phyloP scores from a whole-genome alignment of 164 flowering plant species.

The Euptelea pleiosperma region DNA sequence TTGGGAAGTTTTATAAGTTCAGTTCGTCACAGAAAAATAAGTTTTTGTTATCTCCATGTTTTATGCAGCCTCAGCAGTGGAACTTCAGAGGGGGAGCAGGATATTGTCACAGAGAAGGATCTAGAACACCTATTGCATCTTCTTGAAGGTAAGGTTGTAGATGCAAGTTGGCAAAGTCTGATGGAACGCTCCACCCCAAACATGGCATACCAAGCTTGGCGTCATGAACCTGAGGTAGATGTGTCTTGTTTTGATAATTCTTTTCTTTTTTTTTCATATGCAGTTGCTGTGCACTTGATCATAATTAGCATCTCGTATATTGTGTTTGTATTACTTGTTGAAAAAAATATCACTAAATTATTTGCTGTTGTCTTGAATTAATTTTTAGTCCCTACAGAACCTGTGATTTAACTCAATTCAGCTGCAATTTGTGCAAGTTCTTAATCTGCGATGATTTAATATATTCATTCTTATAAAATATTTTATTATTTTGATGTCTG shows the following conservation, averaged over 20 bases:
- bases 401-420: too few relatives aligned
- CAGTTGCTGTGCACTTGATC: not conserved
- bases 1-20: not conserved
- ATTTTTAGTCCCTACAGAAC: too few relatives aligned
- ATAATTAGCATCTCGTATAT: not conserved
- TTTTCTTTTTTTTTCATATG: not conserved
- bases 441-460: too few relatives aligned
- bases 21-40: not conserved
- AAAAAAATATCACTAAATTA: too few relatives aligned
- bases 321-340: too few relatives aligned
- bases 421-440: too few relatives aligned
- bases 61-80: slow-evolving; percentile 21
- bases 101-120: slow-evolving; percentile 65
- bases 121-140: slow-evolving; percentile 71
- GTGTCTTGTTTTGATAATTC: not conserved
- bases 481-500: not conserved
- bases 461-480: too few relatives aligned
- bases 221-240: slow-evolving; percentile 83
- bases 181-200: slow-evolving; percentile 83
- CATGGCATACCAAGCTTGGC: slow-evolving; percentile 92
- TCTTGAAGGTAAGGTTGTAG: slow-evolving; percentile 59
- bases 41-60: not conserved
- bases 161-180: slow-evolving; percentile 74
- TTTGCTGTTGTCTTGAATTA: too few relatives aligned
- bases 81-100: slow-evolving; percentile 29